phyloP scores from a whole-genome alignment of 768 basidiomycete genomes.

The Lyophyllum decastes region DNA sequence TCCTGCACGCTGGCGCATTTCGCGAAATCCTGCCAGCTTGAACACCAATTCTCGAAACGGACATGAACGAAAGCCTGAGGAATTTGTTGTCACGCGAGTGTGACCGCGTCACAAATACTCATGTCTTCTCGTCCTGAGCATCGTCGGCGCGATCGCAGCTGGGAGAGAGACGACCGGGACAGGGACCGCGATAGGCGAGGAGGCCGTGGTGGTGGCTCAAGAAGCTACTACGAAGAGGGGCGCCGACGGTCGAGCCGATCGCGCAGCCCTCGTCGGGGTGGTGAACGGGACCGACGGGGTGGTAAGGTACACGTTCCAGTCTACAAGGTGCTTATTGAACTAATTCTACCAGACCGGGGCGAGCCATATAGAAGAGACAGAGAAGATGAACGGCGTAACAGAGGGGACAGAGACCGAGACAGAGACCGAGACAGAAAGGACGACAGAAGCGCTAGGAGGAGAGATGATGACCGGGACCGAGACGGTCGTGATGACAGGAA shows the following conservation, averaged over 20 bases:
- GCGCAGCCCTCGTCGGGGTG: conserved; percentile 45
- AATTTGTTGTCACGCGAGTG: conserved; percentile 12
- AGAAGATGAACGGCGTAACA: conserved; percentile 40
- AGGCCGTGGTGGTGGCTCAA: conserved; percentile 33
- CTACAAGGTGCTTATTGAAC: background rate
- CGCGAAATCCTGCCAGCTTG: conserved; percentile 3
- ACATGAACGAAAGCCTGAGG: conserved; percentile 8
- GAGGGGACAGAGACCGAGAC: conserved; percentile 36
- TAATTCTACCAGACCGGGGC: conserved; percentile 29
- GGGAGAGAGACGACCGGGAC: conserved; percentile 59
- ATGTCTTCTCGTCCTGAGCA: conserved; percentile 63
- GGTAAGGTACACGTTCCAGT: conserved; percentile 14
- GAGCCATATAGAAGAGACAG: conserved; percentile 41
- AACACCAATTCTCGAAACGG: conserved; percentile 1
- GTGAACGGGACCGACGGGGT: conserved; percentile 40
- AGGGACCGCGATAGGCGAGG: conserved; percentile 44
- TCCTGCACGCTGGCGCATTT: background rate
- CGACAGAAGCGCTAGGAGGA: conserved; percentile 29
- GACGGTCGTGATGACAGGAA: conserved; percentile 14
- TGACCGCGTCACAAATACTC: conserved; percentile 13
- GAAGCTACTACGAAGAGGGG: conserved; percentile 39
- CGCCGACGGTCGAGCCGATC: conserved; percentile 51
- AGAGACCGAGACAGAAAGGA: conserved; percentile 34
- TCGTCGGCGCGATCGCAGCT: conserved; percentile 62
- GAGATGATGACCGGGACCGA: conserved; percentile 21